A percentile compares a stretch with the other conserved stretches of the same genome.
Conservation (phyloP, 768 basidiomycete species). For the Chalciporus piperatus region DNA sequence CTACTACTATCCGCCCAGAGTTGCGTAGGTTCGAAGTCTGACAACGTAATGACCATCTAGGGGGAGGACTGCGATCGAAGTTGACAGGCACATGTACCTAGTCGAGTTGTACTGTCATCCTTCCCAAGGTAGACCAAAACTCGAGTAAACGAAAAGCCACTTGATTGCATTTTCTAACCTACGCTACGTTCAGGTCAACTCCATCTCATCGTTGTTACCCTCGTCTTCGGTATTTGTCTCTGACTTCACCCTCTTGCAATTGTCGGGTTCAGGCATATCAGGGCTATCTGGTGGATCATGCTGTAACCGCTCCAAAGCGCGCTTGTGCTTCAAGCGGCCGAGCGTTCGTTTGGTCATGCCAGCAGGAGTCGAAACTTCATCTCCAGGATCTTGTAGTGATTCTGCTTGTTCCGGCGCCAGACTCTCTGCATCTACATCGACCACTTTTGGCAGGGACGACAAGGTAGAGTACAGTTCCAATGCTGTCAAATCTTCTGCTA, state of each 20-base stretch:
- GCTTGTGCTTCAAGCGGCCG: slow-evolving; percentile 52
- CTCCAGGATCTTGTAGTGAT: slow-evolving; percentile 7
- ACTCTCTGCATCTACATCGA: slow-evolving; percentile 44
- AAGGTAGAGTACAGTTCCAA: slow-evolving; percentile 63
- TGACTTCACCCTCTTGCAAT: slow-evolving; percentile 21
- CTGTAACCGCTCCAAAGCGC: slow-evolving; percentile 35
- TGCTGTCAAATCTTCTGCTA: slow-evolving; percentile 43
- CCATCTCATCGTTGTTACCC: neutral
- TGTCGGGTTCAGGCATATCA: slow-evolving; percentile 4
- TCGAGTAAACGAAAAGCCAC: too few species aligned
- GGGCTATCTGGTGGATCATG: slow-evolving; percentile 4
- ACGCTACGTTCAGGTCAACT: neutral
- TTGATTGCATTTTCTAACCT: neutral
- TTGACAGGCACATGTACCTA: too few species aligned
- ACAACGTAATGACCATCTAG: too few species aligned
- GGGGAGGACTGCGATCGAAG: neutral
- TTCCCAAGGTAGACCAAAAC: too few species aligned
- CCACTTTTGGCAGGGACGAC: slow-evolving; percentile 57
- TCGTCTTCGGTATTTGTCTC: slow-evolving; percentile 6
- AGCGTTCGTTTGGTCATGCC: slow-evolving; percentile 44
- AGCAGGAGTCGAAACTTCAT: slow-evolving; percentile 9
- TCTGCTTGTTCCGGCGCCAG: slow-evolving; percentile 31
- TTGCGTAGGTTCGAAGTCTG: too few species aligned
- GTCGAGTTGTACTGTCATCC: too few species aligned
- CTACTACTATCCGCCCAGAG: too few species aligned